These are phyloP conservation scores for Colletotrichum gigasporum DNA, from an alignment of 2,329 filamentous ascomycete species.

Conservation along the genomic window DNA sequence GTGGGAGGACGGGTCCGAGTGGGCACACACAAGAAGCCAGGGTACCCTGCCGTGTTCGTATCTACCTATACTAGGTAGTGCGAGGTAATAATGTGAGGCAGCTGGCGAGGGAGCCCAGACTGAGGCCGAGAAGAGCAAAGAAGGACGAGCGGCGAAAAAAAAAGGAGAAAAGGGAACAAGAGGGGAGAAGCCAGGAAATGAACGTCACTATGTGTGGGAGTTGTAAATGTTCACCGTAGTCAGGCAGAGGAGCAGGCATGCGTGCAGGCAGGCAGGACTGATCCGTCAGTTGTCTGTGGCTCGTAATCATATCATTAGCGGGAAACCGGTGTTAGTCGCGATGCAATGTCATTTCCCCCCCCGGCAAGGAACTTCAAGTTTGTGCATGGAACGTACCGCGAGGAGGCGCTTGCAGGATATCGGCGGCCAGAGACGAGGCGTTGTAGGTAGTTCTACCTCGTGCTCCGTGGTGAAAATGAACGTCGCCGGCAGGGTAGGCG, in stretches of 20 bases:
- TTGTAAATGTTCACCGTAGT: background rate
- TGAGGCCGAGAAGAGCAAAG: background rate
- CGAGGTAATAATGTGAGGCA: background rate
- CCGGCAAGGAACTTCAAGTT: background rate
- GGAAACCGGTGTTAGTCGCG: slow-evolving; percentile 4
- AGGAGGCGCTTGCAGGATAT: background rate
- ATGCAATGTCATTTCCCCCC: background rate
- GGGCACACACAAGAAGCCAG: slow-evolving; percentile 4
- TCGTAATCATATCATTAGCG: slow-evolving; percentile 18
- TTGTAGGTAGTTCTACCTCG: background rate
- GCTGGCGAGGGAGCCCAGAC: background rate
- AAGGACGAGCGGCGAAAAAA: background rate
- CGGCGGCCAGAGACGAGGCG: background rate
- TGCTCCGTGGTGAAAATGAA: background rate
- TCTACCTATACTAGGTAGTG: no score
- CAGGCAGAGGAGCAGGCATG: background rate
- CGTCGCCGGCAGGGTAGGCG: background rate
- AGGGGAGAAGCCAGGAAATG: background rate
- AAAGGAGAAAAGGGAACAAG: background rate
- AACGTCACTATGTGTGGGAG: background rate
- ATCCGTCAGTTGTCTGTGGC: background rate
- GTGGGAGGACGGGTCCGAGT: slow-evolving; percentile 3
- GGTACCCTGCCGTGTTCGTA: slow-evolving; percentile 14
- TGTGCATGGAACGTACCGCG: background rate
- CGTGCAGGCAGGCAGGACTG: background rate